These are phyloP conservation scores for Boletus sp. DNA, from an alignment of 768 basidiomycete species.

Conservation along the genomic window DNA sequence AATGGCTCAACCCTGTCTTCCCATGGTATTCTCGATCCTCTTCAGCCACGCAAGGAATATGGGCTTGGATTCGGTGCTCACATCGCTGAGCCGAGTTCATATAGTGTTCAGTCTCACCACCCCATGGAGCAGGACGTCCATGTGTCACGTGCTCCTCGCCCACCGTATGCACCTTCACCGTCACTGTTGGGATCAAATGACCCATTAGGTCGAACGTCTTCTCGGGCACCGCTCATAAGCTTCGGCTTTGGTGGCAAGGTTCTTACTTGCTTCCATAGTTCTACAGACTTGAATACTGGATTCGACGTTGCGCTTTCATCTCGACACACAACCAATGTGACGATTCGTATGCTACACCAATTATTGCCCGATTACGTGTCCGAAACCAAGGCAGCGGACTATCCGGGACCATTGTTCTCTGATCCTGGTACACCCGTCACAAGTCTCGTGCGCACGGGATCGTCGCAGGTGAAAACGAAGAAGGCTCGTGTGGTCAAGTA, in stretches of 20 bases:
- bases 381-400: constrained; percentile 52
- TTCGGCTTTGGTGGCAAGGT: constrained; percentile 95
- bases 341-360: constrained; percentile 64
- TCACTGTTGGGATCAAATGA: constrained; percentile 82
- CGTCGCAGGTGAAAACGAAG: constrained; percentile 74
- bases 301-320: constrained; percentile 77
- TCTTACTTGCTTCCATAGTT: constrained; percentile 83
- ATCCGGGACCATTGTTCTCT: constrained; percentile 85
- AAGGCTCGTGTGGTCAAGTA: constrained; percentile 78
- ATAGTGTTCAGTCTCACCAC: constrained; percentile 16
- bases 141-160: constrained; percentile 38
- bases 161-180: constrained; percentile 80
- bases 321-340: constrained; percentile 65
- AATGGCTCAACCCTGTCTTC: constrained; percentile 44
- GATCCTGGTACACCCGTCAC: constrained; percentile 67
- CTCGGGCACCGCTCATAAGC: constrained; percentile 74
- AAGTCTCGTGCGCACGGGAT: constrained; percentile 64
- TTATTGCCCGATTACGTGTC: constrained; percentile 68
- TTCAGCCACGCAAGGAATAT: constrained; percentile 27
- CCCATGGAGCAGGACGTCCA: constrained; percentile 28
- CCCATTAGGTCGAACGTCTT: constrained; percentile 70
- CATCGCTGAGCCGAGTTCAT: constrained; percentile 17
- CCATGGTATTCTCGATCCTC: constrained; percentile 18
- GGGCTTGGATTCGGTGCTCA: constrained; percentile 25
- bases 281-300: constrained; percentile 62